These are phyloP conservation scores for Cryptococcus depauperatus DNA, from an alignment of 1,284 basidiomycete species.

Conservation along the genomic window DNA sequence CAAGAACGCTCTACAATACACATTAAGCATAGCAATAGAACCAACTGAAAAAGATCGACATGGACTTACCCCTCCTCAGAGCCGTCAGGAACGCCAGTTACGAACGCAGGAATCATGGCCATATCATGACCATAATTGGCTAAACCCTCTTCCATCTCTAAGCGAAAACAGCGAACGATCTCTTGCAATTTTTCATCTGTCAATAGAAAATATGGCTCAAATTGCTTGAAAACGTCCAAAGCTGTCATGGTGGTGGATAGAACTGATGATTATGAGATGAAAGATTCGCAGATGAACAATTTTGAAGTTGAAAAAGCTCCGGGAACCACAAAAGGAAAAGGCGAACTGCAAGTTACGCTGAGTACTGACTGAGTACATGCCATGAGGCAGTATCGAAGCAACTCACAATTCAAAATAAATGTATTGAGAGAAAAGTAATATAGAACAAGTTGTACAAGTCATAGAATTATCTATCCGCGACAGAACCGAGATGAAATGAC, in stretches of 20 bases:
- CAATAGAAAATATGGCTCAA: constrained; percentile 65
- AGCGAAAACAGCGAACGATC: constrained; percentile 69
- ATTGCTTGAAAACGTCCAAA: constrained; percentile 24
- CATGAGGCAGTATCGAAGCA: too few relatives aligned
- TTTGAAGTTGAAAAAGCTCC: neutral
- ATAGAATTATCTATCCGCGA: too few relatives aligned
- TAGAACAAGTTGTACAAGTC: too few relatives aligned
- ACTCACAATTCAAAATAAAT: too few relatives aligned
- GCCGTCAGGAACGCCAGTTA: constrained; percentile 82
- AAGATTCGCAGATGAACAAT: neutral
- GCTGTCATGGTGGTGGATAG: constrained; percentile 23
- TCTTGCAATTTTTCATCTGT: constrained; percentile 54
- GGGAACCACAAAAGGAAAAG: neutral
- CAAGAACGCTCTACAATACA: constrained; percentile 57
- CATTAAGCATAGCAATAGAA: neutral
- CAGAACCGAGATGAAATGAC: too few relatives aligned
- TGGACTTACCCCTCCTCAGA: constrained; percentile 75
- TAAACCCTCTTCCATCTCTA: constrained; percentile 67
- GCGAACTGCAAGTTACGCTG: neutral
- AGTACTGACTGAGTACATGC: too few relatives aligned
- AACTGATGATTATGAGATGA: too few relatives aligned
- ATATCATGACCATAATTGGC: constrained; percentile 63
- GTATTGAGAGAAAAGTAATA: too few relatives aligned
- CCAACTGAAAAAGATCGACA: neutral
- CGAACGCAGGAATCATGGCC: constrained; percentile 90